A percentile compares a stretch with the other conserved stretches of the same genome.
phyloP scores from a whole-genome alignment of 116 monocot genomes.

The Trichopus zeylanicus region DNA sequence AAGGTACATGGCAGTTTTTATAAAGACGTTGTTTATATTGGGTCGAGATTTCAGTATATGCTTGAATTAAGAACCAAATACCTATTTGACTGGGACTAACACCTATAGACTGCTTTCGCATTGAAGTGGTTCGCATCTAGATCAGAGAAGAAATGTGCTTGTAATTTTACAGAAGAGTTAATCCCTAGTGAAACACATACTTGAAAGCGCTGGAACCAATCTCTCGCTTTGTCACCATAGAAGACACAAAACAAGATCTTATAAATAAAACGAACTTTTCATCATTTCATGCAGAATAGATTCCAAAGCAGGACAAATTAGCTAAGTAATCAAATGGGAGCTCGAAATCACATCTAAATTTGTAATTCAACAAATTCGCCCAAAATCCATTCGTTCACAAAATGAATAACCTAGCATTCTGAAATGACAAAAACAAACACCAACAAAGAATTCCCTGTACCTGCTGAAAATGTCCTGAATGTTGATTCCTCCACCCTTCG shows the following conservation, averaged over 20 bases:
- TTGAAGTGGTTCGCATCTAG: no score
- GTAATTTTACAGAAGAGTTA: no score
- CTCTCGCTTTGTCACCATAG: no score
- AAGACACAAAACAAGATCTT: background rate
- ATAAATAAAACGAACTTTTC: background rate
- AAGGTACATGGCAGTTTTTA: no score
- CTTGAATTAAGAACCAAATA: no score
- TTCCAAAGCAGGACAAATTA: background rate
- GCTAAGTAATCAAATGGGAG: background rate
- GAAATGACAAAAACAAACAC: background rate
- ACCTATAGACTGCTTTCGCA: no score
- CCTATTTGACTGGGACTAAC: no score
- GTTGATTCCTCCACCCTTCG: conserved; percentile 89
- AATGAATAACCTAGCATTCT: background rate
- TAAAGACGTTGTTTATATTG: no score
- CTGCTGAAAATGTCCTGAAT: conserved; percentile 86
- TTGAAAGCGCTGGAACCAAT: no score
- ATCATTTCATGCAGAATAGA: background rate
- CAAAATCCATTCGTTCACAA: background rate
- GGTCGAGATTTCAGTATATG: no score
- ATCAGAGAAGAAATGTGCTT: no score
- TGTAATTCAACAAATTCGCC: background rate
- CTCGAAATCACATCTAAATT: background rate
- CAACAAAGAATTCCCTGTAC: conserved; percentile 24
- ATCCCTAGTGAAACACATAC: no score